phyloP scores from a whole-genome alignment of 148 eudicot species.

The Rhododendron simsii region DNA sequence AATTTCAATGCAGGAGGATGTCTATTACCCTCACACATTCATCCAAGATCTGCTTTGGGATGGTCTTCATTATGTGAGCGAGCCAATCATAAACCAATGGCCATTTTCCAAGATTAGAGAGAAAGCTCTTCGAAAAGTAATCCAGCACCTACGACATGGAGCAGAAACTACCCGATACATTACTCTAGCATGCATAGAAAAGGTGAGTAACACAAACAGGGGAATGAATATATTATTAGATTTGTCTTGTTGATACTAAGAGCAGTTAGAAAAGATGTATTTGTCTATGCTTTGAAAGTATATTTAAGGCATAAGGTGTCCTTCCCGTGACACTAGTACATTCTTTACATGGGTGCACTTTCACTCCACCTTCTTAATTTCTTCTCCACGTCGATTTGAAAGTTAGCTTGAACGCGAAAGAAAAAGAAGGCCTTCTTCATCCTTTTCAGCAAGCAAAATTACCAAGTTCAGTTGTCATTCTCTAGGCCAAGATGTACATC shows the following conservation, averaged over 20 bases:
- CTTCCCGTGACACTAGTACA: too few species aligned
- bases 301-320: neutral
- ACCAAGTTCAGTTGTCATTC: neutral
- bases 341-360: too few species aligned
- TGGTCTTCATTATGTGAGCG: constrained; percentile 6
- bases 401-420: neutral
- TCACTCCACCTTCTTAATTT: too few species aligned
- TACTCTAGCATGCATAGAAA: constrained; percentile 7
- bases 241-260: too few species aligned
- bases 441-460: neutral
- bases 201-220: neutral
- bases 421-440: neutral
- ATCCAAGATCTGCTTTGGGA: constrained; percentile 20
- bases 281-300: neutral
- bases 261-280: neutral
- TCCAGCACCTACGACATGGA: constrained; percentile 9
- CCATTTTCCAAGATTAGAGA: constrained; percentile 13
- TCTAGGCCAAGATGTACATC: neutral
- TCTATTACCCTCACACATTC: neutral
- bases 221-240: neutral
- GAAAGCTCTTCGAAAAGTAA: neutral
- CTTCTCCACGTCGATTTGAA: neutral
- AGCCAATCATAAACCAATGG: constrained; percentile 2
- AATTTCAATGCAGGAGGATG: constrained; percentile 16
- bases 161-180: constrained; percentile 10